phyloP scores from a whole-genome alignment of 768 basidiomycete species.

The Hydnomerulius pinastri region DNA sequence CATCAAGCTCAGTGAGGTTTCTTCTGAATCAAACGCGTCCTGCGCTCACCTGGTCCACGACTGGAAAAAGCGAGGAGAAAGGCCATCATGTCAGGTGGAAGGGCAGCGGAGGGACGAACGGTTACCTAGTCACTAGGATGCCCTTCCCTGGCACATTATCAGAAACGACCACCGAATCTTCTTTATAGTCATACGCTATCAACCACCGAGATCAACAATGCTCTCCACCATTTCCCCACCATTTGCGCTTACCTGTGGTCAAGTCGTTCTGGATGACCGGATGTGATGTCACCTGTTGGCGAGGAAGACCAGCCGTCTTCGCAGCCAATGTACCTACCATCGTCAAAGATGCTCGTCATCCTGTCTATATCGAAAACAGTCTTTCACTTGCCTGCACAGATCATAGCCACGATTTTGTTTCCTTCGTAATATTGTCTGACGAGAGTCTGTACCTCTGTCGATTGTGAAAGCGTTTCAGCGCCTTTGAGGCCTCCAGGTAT shows the following conservation, averaged over 20 bases:
- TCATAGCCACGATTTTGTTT: conserved; percentile 69
- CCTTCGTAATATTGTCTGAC: conserved; percentile 51
- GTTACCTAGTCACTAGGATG: conserved; percentile 76
- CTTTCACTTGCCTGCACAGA: conserved; percentile 67
- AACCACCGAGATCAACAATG: background rate
- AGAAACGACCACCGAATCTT: conserved; percentile 73
- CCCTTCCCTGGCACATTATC: conserved; percentile 33
- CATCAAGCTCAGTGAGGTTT: background rate
- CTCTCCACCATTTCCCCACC: background rate
- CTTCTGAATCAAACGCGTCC: background rate
- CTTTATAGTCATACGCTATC: conserved; percentile 72
- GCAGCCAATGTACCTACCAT: conserved; percentile 68
- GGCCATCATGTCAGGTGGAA: too few relatives aligned
- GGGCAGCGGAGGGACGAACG: too few relatives aligned
- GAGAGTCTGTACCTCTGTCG: conserved; percentile 58
- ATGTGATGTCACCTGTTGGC: conserved; percentile 75
- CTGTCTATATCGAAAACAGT: background rate
- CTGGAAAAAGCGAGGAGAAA: conserved; percentile 33
- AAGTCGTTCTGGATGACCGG: conserved; percentile 66
- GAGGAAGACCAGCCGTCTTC: conserved; percentile 56
- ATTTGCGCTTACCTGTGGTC: conserved; percentile 45
- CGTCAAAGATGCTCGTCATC: background rate
- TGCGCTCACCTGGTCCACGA: conserved; percentile 65
- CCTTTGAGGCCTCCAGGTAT: conserved; percentile 82
- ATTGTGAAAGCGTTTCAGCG: conserved; percentile 69